Percentiles rank a stretch among this genome's conserved stretches.
These are phyloP conservation scores for Davidsoniella virescens DNA, from an alignment of 2,329 filamentous ascomycete genomes.

Conservation along the genomic window DNA sequence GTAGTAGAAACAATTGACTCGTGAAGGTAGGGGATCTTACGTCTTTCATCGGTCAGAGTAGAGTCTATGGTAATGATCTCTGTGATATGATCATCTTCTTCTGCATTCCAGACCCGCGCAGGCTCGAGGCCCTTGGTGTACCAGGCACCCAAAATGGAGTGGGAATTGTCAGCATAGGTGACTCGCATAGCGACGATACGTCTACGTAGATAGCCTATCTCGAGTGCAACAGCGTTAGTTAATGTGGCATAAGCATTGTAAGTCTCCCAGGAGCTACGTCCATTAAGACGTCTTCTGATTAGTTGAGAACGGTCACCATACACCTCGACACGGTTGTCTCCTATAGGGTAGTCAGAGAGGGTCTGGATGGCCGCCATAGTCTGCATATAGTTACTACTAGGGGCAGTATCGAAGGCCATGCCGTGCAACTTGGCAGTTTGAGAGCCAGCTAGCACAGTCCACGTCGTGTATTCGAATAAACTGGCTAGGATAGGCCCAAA, in stretches of 20 bases:
- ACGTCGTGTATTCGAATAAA: background rate
- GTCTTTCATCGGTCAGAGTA: background rate
- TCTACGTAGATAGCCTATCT: background rate
- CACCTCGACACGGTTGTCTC: background rate
- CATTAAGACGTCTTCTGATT: background rate
- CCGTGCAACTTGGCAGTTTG: background rate
- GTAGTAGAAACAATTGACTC: background rate
- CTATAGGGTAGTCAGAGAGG: background rate
- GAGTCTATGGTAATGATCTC: background rate
- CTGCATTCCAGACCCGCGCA: background rate
- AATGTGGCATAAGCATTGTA: background rate
- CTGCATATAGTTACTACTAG: constrained; percentile 1
- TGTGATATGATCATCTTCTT: background rate
- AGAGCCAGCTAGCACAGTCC: background rate
- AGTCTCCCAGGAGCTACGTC: background rate
- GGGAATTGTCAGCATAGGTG: background rate
- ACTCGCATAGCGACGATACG: background rate
- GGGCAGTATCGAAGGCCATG: background rate
- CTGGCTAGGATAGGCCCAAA: background rate
- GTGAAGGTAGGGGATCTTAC: background rate
- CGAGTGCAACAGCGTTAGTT: background rate
- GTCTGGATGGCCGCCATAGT: background rate
- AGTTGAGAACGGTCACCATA: background rate
- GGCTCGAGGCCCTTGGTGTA: background rate
- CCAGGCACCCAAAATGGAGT: background rate